Base-by-base conservation (phyloP, 2,329 filamentous ascomycete species). In the Arthrobotrys musiformis region DNA sequence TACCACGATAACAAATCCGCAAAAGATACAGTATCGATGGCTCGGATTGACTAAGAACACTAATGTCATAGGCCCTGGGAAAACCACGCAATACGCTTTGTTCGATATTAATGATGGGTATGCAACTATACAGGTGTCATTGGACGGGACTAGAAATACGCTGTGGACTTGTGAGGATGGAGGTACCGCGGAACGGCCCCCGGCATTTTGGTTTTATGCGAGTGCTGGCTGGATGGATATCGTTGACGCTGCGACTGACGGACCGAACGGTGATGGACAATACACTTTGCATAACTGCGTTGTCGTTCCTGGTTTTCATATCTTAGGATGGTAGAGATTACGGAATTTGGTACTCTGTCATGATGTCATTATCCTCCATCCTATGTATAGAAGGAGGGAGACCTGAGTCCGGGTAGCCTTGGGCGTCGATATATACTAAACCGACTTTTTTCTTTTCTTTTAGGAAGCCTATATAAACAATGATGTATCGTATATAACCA, bases 111-210 rank as follows among this genome's bases (percentile, higher is more conserved):
- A 9, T 1, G 17, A 56, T 22, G n/a, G 50, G 8, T 56, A 13
- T 11, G 50, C 50, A 56, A 33, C 50, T 8, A 56, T 56, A 33
- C 50, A 15, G 33, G 15, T 30, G 4, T 33, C 50, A 19, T 2
- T 35, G 2, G 50, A 56, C 4, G 50, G 28, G 4, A 11, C 28
- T n/a, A 19, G 50, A 22, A 15, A 2, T 35, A 56, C 50, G 7
- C 5, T 56, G 17, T 35, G n/a, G n/a, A 56, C 50, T 56, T 56
- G 50, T 35, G 9, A 35, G 50, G 50, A 56, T 33, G 22, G 48
- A 33, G 50, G 50, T 19, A 17, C 22, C 8, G 48, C 24, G 3
- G 13, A 8, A 24, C 50, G 50, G 1, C 50, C 50, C 35, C 28
- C 50, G 15, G 5, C 8, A 13, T 56, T 56, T 56, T 56, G 50